Conservation (phyloP, 2,329 filamentous ascomycete species). For the Neopestalotiopsis sp. region DNA sequence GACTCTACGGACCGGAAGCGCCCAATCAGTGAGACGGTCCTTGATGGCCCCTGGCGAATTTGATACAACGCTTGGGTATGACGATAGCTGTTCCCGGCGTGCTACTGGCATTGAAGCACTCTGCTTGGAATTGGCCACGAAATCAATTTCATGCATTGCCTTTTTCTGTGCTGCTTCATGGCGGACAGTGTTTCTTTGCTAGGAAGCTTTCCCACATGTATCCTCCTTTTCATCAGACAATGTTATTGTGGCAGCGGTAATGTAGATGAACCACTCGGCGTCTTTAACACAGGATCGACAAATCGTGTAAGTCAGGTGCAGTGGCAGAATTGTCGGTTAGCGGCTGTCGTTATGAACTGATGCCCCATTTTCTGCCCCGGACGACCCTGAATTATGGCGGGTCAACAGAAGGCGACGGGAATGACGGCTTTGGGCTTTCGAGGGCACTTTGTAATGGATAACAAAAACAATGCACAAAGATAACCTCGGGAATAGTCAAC, state of each 20-base stretch:
- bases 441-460: not conserved
- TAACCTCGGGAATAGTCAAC: not conserved
- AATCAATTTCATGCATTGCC: constrained; percentile 19
- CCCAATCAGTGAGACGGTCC: constrained; percentile 9
- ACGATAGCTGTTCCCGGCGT: not conserved
- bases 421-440: not conserved
- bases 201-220: not conserved
- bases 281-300: not conserved
- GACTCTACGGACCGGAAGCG: not conserved
- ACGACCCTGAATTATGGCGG: not conserved
- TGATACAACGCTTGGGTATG: constrained; percentile 17
- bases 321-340: not conserved
- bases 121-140: constrained; percentile 20
- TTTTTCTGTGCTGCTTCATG: not conserved
- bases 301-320: not conserved
- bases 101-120: constrained; percentile 6
- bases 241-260: not conserved
- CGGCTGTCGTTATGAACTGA: not conserved
- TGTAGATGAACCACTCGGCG: not conserved
- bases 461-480: not conserved
- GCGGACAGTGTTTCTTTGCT: not conserved
- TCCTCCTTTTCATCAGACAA: no score
- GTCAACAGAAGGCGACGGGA: not conserved
- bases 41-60: constrained; percentile 3
- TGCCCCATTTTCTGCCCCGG: not conserved